Percentiles rank a stretch among this genome's conserved stretches.
phyloP scores from a whole-genome alignment of 106 monocot species.

The Vanilla planifolia region DNA sequence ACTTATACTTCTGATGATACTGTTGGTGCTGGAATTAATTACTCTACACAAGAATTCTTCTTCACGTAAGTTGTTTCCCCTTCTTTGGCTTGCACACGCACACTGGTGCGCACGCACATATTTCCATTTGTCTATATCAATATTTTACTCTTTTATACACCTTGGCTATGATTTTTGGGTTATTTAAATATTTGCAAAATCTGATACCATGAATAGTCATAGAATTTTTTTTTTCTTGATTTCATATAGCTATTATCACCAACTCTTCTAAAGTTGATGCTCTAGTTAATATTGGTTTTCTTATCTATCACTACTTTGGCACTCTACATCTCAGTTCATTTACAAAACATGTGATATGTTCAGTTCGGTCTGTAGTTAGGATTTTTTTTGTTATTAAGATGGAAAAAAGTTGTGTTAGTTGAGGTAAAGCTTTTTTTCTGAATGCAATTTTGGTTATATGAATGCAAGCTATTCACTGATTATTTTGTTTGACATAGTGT shows the following conservation, averaged over 20 bases:
- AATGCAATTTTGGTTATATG: too few relatives aligned
- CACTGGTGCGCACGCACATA: too few relatives aligned
- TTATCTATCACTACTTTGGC: not conserved
- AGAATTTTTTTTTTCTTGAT: conserved; percentile 1
- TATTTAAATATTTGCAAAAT: not conserved
- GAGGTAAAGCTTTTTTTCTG: too few relatives aligned
- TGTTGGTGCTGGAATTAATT: conserved; percentile 93
- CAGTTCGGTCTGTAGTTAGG: too few relatives aligned
- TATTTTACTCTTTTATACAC: not conserved
- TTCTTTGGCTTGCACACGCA: not conserved
- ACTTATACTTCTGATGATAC: conserved; percentile 76
- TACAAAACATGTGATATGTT: too few relatives aligned
- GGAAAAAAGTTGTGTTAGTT: too few relatives aligned
- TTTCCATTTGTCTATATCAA: too few relatives aligned
- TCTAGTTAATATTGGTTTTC: not conserved
- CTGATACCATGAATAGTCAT: not conserved
- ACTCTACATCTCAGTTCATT: too few relatives aligned
- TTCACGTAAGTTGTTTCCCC: conserved; percentile 72
- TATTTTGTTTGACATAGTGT: not conserved
- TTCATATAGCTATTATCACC: not conserved
- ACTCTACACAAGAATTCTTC: conserved; percentile 77
- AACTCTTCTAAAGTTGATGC: not conserved
- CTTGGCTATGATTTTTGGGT: not conserved
- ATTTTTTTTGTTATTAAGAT: not conserved
- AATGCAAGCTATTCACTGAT: not conserved